phyloP scores from a whole-genome alignment of 164 flowering plant species.

The Vitis cinerea region DNA sequence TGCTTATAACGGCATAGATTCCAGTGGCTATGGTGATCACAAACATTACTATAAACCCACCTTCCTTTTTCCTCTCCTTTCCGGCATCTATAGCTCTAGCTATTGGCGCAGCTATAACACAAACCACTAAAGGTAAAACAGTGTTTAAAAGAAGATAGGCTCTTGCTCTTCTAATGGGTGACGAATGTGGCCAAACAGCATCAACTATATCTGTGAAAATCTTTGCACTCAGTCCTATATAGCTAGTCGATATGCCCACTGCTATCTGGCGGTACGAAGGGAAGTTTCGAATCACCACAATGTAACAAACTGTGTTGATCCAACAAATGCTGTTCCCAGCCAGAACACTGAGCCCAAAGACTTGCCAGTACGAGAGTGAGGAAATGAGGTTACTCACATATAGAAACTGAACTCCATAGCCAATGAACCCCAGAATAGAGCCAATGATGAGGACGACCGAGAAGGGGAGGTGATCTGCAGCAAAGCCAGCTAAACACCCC shows the following conservation, averaged over 20 bases:
- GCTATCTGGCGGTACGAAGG: slow-evolving; percentile 54
- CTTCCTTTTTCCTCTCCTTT: slow-evolving; percentile 10
- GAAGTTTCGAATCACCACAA: slow-evolving; percentile 53
- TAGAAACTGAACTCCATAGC: slow-evolving; percentile 80
- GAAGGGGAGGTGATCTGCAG: slow-evolving; percentile 61
- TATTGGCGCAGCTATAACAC: slow-evolving; percentile 42
- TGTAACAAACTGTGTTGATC: slow-evolving; percentile 87
- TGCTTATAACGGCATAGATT: slow-evolving; percentile 46
- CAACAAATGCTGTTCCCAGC: slow-evolving; percentile 95
- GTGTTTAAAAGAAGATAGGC: slow-evolving; percentile 66
- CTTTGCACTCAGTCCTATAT: slow-evolving; percentile 70
- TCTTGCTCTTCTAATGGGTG: slow-evolving; percentile 30
- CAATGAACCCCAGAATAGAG: slow-evolving; percentile 55
- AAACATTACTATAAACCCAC: slow-evolving; percentile 49
- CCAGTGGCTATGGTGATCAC: slow-evolving; percentile 61
- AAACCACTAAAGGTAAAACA: slow-evolving; percentile 45
- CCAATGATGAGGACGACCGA: slow-evolving; percentile 73
- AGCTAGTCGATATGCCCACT: slow-evolving; percentile 73
- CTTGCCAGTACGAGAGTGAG: slow-evolving; percentile 43
- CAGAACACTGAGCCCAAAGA: slow-evolving; percentile 58
- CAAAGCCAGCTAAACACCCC: slow-evolving; percentile 79
- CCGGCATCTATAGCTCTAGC: slow-evolving; percentile 15
- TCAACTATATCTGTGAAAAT: slow-evolving; percentile 52
- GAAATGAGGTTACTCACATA: slow-evolving; percentile 35
- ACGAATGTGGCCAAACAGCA: slow-evolving; percentile 2